A percentile compares a stretch with the other conserved stretches of the same genome.
phyloP scores from a whole-genome alignment of 768 basidiomycete genomes.

The Suillus variegatus region DNA sequence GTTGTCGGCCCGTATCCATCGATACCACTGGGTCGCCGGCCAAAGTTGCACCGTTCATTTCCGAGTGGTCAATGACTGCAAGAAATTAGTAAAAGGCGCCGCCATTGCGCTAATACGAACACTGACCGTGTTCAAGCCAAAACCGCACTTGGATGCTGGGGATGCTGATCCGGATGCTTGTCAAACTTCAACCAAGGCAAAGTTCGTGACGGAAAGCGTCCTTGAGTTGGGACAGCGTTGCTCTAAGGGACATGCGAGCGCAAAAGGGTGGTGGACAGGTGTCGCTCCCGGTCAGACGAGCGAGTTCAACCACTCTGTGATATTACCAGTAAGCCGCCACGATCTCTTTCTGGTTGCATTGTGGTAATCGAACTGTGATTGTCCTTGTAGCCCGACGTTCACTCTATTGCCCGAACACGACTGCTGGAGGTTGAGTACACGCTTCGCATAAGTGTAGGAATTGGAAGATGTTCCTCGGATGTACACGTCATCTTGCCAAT shows the following conservation, averaged over 20 bases:
- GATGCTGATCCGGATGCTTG: slow-evolving; percentile 57
- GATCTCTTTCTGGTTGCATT: slow-evolving; percentile 4
- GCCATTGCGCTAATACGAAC: slow-evolving; percentile 65
- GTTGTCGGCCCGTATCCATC: slow-evolving; percentile 66
- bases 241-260: slow-evolving; percentile 70
- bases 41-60: slow-evolving; percentile 73
- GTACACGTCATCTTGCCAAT: slow-evolving; percentile 74
- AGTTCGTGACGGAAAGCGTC: slow-evolving; percentile 63
- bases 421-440: slow-evolving; percentile 79
- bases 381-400: slow-evolving; percentile 57
- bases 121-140: slow-evolving; percentile 64
- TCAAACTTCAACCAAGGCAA: slow-evolving; percentile 59
- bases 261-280: slow-evolving; percentile 90
- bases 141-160: slow-evolving; percentile 36
- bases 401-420: slow-evolving; percentile 66
- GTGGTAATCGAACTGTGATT: slow-evolving; percentile 5
- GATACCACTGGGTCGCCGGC: slow-evolving; percentile 81
- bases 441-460: slow-evolving; percentile 62
- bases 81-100: slow-evolving; percentile 64
- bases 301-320: slow-evolving; percentile 68
- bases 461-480: slow-evolving; percentile 60
- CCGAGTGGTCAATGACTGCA: slow-evolving; percentile 65
- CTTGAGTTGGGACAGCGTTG: slow-evolving; percentile 68
- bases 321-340: slow-evolving; percentile 53
- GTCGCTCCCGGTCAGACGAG: slow-evolving; percentile 60